phyloP scores from a whole-genome alignment of 1,139 yeast species.

The Lodderomyces pseudojiufengensis region DNA sequence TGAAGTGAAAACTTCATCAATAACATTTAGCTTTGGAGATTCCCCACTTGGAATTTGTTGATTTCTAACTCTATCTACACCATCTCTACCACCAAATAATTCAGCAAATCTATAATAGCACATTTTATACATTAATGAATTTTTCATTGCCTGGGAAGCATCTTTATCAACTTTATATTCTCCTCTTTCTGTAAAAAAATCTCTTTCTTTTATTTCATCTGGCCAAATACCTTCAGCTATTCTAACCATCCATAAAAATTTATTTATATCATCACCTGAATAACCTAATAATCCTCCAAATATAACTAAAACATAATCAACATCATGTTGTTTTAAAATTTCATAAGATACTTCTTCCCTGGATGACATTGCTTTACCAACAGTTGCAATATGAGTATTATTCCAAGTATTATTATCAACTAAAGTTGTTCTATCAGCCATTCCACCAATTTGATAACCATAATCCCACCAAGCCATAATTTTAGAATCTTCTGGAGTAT shows the following conservation, averaged over 20 bases:
- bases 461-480: constrained; percentile 99
- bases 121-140: constrained; percentile 94
- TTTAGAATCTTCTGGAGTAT: constrained; percentile 92
- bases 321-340: constrained; percentile 86
- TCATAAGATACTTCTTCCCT: constrained; percentile 85
- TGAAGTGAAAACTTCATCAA: constrained; percentile 93
- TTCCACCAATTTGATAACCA: constrained; percentile 99
- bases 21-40: constrained; percentile 62
- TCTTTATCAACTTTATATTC: constrained; percentile 82
- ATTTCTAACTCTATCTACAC: constrained; percentile 81
- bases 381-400: constrained; percentile 99
- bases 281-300: constrained; percentile 94
- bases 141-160: constrained; percentile 81
- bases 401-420: constrained; percentile 99
- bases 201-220: constrained; percentile 84
- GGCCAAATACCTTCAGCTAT: constrained; percentile 99
- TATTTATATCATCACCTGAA: constrained; percentile 96
- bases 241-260: constrained; percentile 98
- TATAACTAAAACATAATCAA: constrained; percentile 87
- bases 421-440: constrained; percentile 98
- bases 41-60: constrained; percentile 63
- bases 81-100: constrained; percentile 63
- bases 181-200: constrained; percentile 78
- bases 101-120: constrained; percentile 85
- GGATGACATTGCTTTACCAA: constrained; percentile 96